Percentiles rank a stretch among this genome's conserved stretches.
Evolutionary conservation across 2,329 filamentous ascomycete genomes (phyloP).

Genomic region (Stagonosporopsis chrysanthemi): DNA sequence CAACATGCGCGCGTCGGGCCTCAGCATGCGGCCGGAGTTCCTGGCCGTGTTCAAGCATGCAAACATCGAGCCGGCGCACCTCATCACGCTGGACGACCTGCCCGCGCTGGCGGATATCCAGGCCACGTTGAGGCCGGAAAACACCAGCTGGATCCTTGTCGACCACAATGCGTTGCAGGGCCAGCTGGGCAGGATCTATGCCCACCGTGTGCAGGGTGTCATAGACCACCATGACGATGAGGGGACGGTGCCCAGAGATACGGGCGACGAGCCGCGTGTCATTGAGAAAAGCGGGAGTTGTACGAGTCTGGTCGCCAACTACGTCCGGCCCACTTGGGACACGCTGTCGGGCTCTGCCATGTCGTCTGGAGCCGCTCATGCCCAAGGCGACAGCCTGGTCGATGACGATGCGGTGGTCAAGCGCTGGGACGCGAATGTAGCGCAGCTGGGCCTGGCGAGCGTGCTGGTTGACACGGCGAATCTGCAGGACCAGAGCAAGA

Average conservation of each 20-base stretch:
- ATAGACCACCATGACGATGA: slow-evolving; percentile 86
- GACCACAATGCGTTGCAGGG: slow-evolving; percentile 81
- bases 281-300: slow-evolving; percentile 76
- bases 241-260: slow-evolving; percentile 57
- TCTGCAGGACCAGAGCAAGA: slow-evolving; percentile 66
- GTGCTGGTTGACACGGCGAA: slow-evolving; percentile 78
- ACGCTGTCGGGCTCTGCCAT: slow-evolving; percentile 52
- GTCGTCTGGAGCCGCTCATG: slow-evolving; percentile 49
- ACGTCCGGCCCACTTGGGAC: slow-evolving; percentile 67
- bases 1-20: slow-evolving; percentile 72
- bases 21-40: slow-evolving; percentile 77
- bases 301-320: slow-evolving; percentile 71
- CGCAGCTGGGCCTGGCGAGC: slow-evolving; percentile 71
- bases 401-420: slow-evolving; percentile 45
- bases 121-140: slow-evolving; percentile 56
- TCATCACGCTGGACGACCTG: slow-evolving; percentile 71
- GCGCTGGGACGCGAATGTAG: slow-evolving; percentile 65
- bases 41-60: slow-evolving; percentile 68
- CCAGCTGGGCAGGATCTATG: slow-evolving; percentile 62
- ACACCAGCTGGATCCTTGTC: slow-evolving; percentile 75
- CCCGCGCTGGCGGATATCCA: slow-evolving; percentile 61
- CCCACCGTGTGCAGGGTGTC: slow-evolving; percentile 65
- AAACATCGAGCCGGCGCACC: slow-evolving; percentile 64
- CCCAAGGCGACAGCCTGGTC: slow-evolving; percentile 49
- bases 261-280: slow-evolving; percentile 63